Base-by-base conservation (phyloP, 345 rosid species). In the Populus ilicifolia region DNA sequence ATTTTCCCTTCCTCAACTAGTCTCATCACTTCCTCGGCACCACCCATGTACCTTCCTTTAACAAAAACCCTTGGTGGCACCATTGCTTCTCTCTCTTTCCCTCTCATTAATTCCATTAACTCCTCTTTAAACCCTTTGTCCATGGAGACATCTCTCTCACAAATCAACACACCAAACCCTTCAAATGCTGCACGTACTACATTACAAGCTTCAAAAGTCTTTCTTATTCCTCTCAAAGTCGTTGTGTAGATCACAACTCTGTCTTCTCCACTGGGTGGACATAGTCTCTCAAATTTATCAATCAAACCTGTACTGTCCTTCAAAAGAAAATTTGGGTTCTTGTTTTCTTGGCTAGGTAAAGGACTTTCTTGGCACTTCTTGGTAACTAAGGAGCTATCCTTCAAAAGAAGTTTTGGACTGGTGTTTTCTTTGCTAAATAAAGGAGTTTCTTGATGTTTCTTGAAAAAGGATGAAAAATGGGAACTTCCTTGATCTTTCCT, bases 141-240 rank as follows among this genome's bases (percentile, higher is more conserved):
- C 96, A 95, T 95, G 0, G 98, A 87, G 61, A 95, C 87, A 81
- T 95, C 99, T 69, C 99, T 89, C 75, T 91, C 97, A 84, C 93
- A 94, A 73, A 91, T 83, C 74, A 83, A 84, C 3, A 93, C 93
- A 33, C 94, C 87, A 64, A 89, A 86, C 77, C 94, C 91, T 21
- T 77, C 81, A 73, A 94, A 88, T 65, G 93, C 87, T 39, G 97
- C 56, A 33, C 90, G 88, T 71, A 93, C 98, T 70, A 82, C 65
- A 65, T 72, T 75, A 81, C 98, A 95, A 33, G 87, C 93, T 67
- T 92, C 96, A 83, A 89, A 93, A 4, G 99, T 95, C n/a, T 88
- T 76, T 41, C 98, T 89, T 68, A 95, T 88, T 5, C 91, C 92
- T 46, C 92, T 90, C 75, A 95, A 90, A 75, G 97, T 87, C 5